Evolutionary conservation across 2,329 filamentous ascomycete species (phyloP).

Genomic region (Hyphodiscus sp.): DNA sequence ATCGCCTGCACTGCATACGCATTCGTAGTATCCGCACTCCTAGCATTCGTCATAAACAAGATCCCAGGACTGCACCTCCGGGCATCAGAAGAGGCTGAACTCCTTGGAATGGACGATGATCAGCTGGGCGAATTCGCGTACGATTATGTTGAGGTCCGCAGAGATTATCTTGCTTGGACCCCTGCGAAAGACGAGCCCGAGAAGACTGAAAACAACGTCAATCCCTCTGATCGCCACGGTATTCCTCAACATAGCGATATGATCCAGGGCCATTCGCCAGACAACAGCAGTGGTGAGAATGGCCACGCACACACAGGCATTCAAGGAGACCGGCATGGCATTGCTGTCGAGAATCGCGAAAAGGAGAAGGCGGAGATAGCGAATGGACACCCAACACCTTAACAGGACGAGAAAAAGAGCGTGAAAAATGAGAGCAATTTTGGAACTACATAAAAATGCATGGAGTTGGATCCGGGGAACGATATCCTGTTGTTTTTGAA

Average conservation of each 20-base stretch:
- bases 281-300: conserved; percentile 7
- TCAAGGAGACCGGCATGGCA: conserved; percentile 44
- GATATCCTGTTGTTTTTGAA: neutral
- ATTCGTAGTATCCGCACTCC: conserved; percentile 66
- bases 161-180: conserved; percentile 84
- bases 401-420: neutral
- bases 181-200: conserved; percentile 61
- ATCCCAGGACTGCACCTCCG: conserved; percentile 74
- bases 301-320: conserved; percentile 38
- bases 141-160: conserved; percentile 83
- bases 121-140: conserved; percentile 87
- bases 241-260: conserved; percentile 64
- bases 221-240: conserved; percentile 62
- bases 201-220: conserved; percentile 46
- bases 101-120: conserved; percentile 84
- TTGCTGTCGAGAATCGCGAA: conserved; percentile 39
- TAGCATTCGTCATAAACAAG: conserved; percentile 69
- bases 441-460: neutral
- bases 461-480: neutral
- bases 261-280: conserved; percentile 48
- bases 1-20: conserved; percentile 59
- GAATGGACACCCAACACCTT: neutral
- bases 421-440: neutral
- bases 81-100: conserved; percentile 73
- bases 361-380: conserved; percentile 14